Percentiles rank a stretch among this genome's conserved stretches.
phyloP scores from a whole-genome alignment of 441 rosid species.

The Erodium moschatum region DNA sequence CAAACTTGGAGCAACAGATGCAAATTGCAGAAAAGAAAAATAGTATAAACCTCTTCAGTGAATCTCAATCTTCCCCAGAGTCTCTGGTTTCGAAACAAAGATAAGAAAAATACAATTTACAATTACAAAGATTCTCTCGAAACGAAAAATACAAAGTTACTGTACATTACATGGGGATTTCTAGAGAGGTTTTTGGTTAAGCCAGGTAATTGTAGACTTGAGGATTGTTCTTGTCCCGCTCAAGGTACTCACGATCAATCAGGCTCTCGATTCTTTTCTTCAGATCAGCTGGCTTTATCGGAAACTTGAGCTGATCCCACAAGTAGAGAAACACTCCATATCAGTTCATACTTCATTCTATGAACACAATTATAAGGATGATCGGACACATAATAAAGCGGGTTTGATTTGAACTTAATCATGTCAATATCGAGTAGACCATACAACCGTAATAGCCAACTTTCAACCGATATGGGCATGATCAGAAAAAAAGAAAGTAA shows the following conservation, averaged over 20 bases:
- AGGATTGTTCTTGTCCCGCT: constrained; percentile 95
- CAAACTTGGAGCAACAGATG: too few species aligned
- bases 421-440: too few species aligned
- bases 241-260: constrained; percentile 93
- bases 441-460: too few species aligned
- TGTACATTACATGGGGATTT: background rate
- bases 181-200: constrained; percentile 7
- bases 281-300: constrained; percentile 90
- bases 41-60: background rate
- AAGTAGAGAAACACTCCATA: constrained; percentile 2
- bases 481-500: too few species aligned
- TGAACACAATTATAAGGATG: too few species aligned
- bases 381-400: too few species aligned
- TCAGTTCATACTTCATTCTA: too few species aligned
- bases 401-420: too few species aligned
- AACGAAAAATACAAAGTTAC: background rate
- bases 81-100: background rate
- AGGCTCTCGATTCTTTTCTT: constrained; percentile 98
- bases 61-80: background rate
- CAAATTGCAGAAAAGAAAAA: background rate
- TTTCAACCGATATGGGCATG: too few species aligned
- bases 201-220: constrained; percentile 97
- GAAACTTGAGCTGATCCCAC: constrained; percentile 77
- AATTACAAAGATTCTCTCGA: background rate
- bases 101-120: background rate